Percentiles rank a stretch among this genome's conserved stretches.
Evolutionary conservation across 768 basidiomycete species (phyloP).

Genomic region (Scleroderma citrinum): DNA sequence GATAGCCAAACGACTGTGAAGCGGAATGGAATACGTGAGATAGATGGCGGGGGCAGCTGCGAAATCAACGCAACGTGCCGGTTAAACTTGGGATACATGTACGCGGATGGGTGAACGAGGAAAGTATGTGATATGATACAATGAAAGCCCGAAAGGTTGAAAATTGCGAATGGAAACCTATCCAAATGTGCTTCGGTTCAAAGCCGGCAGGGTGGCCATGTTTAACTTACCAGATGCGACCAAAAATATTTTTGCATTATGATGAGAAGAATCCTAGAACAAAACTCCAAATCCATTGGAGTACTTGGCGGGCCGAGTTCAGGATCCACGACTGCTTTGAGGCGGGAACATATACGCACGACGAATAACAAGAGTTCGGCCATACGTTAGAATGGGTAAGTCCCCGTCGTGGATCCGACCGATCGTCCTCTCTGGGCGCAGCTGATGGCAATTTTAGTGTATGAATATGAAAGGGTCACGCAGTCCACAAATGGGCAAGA

Average conservation of each 20-base stretch:
- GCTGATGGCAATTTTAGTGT: constrained; percentile 18
- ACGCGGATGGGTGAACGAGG: not conserved
- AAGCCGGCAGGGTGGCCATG: not conserved
- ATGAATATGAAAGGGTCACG: constrained; percentile 15
- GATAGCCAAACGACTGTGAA: not conserved
- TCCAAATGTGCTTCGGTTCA: not conserved
- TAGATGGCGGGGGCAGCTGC: not conserved
- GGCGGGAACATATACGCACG: constrained; percentile 12
- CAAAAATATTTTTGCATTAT: constrained; percentile 12
- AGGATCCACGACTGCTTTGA: not conserved
- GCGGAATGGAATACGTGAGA: not conserved
- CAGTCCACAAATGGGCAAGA: constrained; percentile 8
- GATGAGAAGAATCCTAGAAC: constrained; percentile 18
- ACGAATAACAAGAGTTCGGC: constrained; percentile 18
- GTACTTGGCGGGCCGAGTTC: constrained; percentile 12
- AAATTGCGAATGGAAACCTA: not conserved
- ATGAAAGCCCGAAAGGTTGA: not conserved
- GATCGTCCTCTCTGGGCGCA: constrained; percentile 8
- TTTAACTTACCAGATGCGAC: constrained; percentile 5
- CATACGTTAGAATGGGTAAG: constrained; percentile 12
- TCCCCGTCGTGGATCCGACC: constrained; percentile 6
- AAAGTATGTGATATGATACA: not conserved
- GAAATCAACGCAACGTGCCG: not conserved
- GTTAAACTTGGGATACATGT: not conserved
- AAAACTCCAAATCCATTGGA: constrained; percentile 15